Evolutionary conservation across 78 protist species (phyloP).

Genomic region (Dictyostelium intermedium): DNA sequence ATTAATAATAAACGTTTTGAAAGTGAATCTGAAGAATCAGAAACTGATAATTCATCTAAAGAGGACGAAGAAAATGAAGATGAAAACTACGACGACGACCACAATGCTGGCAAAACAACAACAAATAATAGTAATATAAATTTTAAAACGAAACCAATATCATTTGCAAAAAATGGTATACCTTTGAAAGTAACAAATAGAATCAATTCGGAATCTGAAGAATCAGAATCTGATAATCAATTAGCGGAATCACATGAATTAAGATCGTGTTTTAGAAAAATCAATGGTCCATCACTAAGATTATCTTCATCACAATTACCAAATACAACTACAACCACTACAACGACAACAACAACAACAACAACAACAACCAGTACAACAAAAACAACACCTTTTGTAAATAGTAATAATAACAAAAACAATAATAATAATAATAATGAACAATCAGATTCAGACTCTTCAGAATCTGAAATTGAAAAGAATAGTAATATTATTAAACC

Average conservation of each 20-base stretch:
- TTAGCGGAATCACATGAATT: slow-evolving; percentile 16
- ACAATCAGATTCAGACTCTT: background rate
- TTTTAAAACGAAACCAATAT: background rate
- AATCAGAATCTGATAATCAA: background rate
- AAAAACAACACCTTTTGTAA: background rate
- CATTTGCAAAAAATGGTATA: background rate
- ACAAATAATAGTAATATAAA: background rate
- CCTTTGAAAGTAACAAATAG: background rate
- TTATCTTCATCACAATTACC: background rate
- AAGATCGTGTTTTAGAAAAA: background rate
- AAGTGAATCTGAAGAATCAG: background rate
- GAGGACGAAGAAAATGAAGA: background rate
- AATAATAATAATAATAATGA: background rate
- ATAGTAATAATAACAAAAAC: background rate
- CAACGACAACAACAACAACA: slow-evolving; percentile 1
- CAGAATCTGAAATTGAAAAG: background rate
- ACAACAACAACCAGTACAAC: background rate
- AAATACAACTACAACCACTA: background rate
- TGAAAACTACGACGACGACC: too few relatives aligned
- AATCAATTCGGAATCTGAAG: background rate
- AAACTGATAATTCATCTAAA: background rate
- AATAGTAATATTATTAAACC: background rate
- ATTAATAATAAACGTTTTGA: background rate
- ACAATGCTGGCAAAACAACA: too few relatives aligned
- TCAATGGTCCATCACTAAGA: background rate